Percentiles rank a stretch among this genome's conserved stretches.
These are phyloP conservation scores for Tilletia setariae DNA, from an alignment of 1,284 basidiomycete genomes.

Conservation along the genomic window DNA sequence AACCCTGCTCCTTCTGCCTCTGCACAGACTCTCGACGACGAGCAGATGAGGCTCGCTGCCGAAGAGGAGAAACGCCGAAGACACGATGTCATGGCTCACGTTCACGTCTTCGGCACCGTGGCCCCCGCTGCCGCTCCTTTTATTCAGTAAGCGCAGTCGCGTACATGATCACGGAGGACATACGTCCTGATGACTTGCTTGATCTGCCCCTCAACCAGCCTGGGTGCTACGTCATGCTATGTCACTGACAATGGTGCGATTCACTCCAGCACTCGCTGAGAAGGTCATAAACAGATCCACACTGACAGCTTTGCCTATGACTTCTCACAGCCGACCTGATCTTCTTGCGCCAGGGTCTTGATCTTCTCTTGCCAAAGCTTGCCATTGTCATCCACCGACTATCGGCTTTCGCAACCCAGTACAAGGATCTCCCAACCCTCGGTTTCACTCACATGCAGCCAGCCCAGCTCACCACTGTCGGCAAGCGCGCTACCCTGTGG, in stretches of 20 bases:
- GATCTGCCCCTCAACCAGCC: constrained; percentile 57
- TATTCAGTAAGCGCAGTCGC: constrained; percentile 72
- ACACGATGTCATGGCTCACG: constrained; percentile 99
- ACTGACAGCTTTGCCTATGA: constrained; percentile 13
- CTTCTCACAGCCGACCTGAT: constrained; percentile 72
- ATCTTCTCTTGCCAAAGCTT: constrained; percentile 79
- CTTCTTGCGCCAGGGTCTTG: constrained; percentile 83
- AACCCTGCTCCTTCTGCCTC: not conserved
- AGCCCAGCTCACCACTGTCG: constrained; percentile 95
- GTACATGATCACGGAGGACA: no score
- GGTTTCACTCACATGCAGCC: constrained; percentile 99
- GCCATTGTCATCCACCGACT: constrained; percentile 85
- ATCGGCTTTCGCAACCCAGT: constrained; percentile 68
- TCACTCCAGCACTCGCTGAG: not conserved
- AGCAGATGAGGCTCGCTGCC: constrained; percentile 88
- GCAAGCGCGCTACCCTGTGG: constrained; percentile 98
- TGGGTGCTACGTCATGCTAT: constrained; percentile 97
- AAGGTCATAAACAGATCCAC: not conserved
- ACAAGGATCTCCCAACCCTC: constrained; percentile 60
- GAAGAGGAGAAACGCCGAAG: constrained; percentile 92
- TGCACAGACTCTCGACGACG: constrained; percentile 66
- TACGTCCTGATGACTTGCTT: no score
- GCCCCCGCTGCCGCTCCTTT: constrained; percentile 94
- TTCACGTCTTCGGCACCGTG: constrained; percentile 90
- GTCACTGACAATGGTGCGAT: constrained; percentile 71